phyloP scores from a whole-genome alignment of 2,329 filamentous ascomycete species.

The Thelonectria blattea region DNA sequence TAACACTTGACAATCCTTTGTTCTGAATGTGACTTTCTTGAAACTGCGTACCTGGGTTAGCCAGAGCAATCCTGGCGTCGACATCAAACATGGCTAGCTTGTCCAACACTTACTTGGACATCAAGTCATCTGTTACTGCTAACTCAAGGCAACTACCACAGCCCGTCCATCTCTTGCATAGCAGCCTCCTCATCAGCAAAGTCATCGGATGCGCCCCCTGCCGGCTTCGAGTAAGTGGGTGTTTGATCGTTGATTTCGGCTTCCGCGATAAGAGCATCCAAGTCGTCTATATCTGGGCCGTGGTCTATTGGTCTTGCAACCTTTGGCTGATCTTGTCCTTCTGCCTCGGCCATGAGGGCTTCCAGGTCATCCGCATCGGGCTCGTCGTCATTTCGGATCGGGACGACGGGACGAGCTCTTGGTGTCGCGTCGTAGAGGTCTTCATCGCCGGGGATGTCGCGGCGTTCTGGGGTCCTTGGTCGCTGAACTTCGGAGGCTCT shows the following conservation, averaged over 20 bases:
- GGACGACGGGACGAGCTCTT: conserved; percentile 29
- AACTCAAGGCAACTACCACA: conserved; percentile 48
- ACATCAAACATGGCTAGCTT: too few species aligned
- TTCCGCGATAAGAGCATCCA: conserved; percentile 61
- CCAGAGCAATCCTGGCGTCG: too few species aligned
- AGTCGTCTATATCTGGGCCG: conserved; percentile 51
- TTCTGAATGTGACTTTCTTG: too few species aligned
- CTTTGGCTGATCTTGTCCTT: conserved; percentile 35
- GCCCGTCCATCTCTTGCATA: conserved; percentile 67
- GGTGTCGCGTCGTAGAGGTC: conserved; percentile 65
- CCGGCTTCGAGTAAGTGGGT: conserved; percentile 10
- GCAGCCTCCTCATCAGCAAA: conserved; percentile 71
- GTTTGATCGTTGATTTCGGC: conserved; percentile 42
- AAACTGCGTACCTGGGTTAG: too few species aligned
- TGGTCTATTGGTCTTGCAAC: not conserved
- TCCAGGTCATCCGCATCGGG: conserved; percentile 59
- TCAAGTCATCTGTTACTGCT: too few species aligned
- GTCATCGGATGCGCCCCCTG: conserved; percentile 37
- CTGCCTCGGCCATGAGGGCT: conserved; percentile 59
- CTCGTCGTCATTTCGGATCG: conserved; percentile 34
- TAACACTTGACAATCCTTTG: too few species aligned
- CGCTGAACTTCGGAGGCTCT: conserved; percentile 44
- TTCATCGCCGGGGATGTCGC: conserved; percentile 49
- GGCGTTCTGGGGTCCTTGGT: conserved; percentile 35
- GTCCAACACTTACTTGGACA: too few species aligned